A percentile compares a stretch with the other conserved stretches of the same genome.
phyloP scores from a whole-genome alignment of 108 stramenopile species.

The Cyclotella atomus region DNA sequence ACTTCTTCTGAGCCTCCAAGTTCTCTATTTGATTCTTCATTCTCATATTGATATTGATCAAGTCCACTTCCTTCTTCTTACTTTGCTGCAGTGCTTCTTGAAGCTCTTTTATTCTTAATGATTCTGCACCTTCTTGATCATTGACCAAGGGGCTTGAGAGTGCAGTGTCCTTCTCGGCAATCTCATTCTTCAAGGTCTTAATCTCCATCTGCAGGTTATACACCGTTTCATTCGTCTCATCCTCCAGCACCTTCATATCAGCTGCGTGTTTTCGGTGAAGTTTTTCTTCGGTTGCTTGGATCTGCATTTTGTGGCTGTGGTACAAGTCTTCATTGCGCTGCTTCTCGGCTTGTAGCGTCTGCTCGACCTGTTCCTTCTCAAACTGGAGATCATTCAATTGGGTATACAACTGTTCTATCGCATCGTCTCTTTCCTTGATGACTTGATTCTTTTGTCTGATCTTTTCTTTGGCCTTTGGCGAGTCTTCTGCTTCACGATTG shows the following conservation, averaged over 20 bases:
- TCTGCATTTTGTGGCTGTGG: slow-evolving; percentile 29
- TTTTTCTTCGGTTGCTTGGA: slow-evolving; percentile 41
- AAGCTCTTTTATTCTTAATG: slow-evolving; percentile 18
- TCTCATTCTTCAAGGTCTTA: slow-evolving; percentile 21
- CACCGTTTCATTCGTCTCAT: slow-evolving; percentile 41
- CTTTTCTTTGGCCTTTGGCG: slow-evolving; percentile 40
- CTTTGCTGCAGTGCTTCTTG: slow-evolving; percentile 36
- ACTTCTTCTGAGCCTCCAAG: slow-evolving; percentile 23
- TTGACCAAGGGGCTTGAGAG: not conserved
- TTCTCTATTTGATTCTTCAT: slow-evolving; percentile 35
- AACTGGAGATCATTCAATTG: slow-evolving; percentile 33
- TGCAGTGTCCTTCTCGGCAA: not conserved
- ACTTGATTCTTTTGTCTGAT: slow-evolving; percentile 34
- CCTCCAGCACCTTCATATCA: slow-evolving; percentile 33
- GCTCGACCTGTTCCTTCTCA: slow-evolving; percentile 31
- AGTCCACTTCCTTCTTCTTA: slow-evolving; percentile 34
- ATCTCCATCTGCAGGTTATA: slow-evolving; percentile 43
- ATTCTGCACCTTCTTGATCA: not conserved
- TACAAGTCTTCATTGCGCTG: slow-evolving; percentile 24
- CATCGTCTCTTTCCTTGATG: slow-evolving; percentile 40
- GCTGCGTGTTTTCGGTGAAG: slow-evolving; percentile 28
- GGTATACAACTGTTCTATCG: slow-evolving; percentile 21
- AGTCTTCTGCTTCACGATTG: not conserved
- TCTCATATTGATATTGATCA: slow-evolving; percentile 48
- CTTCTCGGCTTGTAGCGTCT: slow-evolving; percentile 14